These are phyloP conservation scores for Przewalskia tangutica DNA, from an alignment of 257 asterid species.

Conservation along the genomic window DNA sequence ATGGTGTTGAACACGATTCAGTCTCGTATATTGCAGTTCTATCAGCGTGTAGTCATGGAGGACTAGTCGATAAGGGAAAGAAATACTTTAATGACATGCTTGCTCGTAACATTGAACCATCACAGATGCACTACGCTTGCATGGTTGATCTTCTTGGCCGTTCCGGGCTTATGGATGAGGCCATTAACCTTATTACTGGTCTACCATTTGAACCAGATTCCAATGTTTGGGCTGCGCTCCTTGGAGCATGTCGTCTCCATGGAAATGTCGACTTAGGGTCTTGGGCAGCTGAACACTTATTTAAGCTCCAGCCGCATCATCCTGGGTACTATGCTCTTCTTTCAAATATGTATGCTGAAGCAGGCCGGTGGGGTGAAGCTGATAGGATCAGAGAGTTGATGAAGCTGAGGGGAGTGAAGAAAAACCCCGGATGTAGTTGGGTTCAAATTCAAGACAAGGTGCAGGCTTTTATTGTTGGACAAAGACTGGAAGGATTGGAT, in stretches of 20 bases:
- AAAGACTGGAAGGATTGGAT: conserved; percentile 23
- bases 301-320: conserved; percentile 47
- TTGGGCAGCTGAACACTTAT: conserved; percentile 64
- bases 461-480: conserved; percentile 36
- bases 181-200: conserved; percentile 32
- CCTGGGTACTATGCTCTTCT: conserved; percentile 66
- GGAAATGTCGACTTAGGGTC: conserved; percentile 55
- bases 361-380: conserved; percentile 73
- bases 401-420: conserved; percentile 49
- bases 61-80: conserved; percentile 45
- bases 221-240: conserved; percentile 66
- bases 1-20: conserved; percentile 37
- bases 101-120: conserved; percentile 38
- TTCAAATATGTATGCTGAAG: conserved; percentile 69
- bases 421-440: conserved; percentile 83
- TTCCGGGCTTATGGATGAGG: conserved; percentile 49
- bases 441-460: conserved; percentile 36
- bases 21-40: conserved; percentile 56
- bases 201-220: conserved; percentile 35
- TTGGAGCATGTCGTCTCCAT: conserved; percentile 58
- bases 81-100: conserved; percentile 43
- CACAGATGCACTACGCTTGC: conserved; percentile 70
- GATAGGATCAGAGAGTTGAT: conserved; percentile 59
- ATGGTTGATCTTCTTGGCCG: conserved; percentile 85
- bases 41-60: conserved; percentile 71